A percentile compares a stretch with the other conserved stretches of the same genome.
Evolutionary conservation across 1,284 basidiomycete species (phyloP).

Genomic region (Vanrija pseudolonga): DNA sequence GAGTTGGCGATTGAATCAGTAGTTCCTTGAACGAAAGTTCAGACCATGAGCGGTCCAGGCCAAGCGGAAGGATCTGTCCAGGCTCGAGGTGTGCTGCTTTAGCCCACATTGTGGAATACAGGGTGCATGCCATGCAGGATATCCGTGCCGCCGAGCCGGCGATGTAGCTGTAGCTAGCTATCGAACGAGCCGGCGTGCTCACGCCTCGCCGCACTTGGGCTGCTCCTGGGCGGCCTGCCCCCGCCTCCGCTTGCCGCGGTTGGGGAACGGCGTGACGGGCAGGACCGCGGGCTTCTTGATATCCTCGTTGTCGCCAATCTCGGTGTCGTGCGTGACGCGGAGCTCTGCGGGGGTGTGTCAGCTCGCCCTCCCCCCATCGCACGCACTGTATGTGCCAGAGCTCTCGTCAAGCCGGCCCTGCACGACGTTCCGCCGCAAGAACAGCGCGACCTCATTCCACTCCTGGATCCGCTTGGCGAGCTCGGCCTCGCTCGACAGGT

Average conservation of each 20-base stretch:
- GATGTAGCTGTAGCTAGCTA: too few species aligned
- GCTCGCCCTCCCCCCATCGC: not conserved
- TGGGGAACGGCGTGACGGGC: slow-evolving; percentile 45
- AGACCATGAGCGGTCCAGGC: too few species aligned
- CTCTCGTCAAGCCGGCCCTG: slow-evolving; percentile 40
- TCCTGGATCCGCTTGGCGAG: slow-evolving; percentile 41
- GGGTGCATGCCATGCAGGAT: too few species aligned
- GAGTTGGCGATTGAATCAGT: too few species aligned
- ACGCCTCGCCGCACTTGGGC: slow-evolving; percentile 15
- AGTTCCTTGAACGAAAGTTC: too few species aligned
- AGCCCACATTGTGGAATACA: too few species aligned
- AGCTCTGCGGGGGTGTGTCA: slow-evolving; percentile 35
- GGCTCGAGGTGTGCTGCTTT: too few species aligned
- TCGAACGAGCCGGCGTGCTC: too few species aligned
- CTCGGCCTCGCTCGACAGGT: slow-evolving; percentile 22
- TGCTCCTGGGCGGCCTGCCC: slow-evolving; percentile 14
- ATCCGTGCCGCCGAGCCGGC: too few species aligned
- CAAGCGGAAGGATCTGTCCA: too few species aligned
- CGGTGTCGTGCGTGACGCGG: slow-evolving; percentile 43
- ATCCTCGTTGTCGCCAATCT: slow-evolving; percentile 43
- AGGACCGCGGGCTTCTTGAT: slow-evolving; percentile 33
- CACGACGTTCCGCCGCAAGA: slow-evolving; percentile 45
- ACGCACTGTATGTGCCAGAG: slow-evolving; percentile 37
- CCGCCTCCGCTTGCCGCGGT: slow-evolving; percentile 30
- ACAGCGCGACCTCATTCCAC: slow-evolving; percentile 46